Percentiles rank a stretch among this genome's conserved stretches.
Evolutionary conservation across 2,329 filamentous ascomycete genomes (phyloP).

Genomic region (Colletotrichum chlorophyti): DNA sequence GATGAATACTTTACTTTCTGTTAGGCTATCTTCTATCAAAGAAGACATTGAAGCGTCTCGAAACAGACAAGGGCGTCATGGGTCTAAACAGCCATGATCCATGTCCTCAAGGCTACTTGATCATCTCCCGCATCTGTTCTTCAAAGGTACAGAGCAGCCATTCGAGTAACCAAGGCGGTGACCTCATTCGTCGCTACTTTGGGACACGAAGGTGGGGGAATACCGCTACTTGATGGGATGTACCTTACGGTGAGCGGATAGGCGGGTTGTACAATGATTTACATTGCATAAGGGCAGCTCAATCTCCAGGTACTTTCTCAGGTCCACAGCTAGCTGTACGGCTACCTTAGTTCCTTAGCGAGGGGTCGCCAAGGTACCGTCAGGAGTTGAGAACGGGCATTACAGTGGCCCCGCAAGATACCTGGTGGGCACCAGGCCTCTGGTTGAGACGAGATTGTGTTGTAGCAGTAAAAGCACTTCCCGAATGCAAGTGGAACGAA

Average conservation of each 20-base stretch:
- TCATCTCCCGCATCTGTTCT: conserved; percentile 4
- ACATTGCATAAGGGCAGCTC: background rate
- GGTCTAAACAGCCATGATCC: conserved; percentile 15
- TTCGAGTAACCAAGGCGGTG: conserved; percentile 20
- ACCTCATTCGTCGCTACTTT: conserved; percentile 20
- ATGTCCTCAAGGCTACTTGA: background rate
- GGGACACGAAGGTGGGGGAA: conserved; percentile 22
- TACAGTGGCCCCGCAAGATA: too few relatives aligned
- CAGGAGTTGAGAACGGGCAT: too few relatives aligned
- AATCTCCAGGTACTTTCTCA: too few relatives aligned
- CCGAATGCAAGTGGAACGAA: too few relatives aligned
- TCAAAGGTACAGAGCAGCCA: background rate
- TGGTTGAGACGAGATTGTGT: too few relatives aligned
- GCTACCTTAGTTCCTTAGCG: too few relatives aligned
- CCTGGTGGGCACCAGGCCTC: too few relatives aligned
- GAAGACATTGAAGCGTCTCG: background rate
- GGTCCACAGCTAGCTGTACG: too few relatives aligned
- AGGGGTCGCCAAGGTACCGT: too few relatives aligned
- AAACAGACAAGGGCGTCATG: conserved; percentile 8
- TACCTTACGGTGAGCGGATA: background rate
- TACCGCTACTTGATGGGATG: conserved; percentile 8
- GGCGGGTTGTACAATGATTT: background rate
- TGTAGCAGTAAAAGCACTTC: too few relatives aligned
- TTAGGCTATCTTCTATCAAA: too few relatives aligned
- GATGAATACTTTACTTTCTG: too few relatives aligned